Evolutionary conservation across 1,284 basidiomycete species (phyloP).

Genomic region (Pulveroboletus sp.): DNA sequence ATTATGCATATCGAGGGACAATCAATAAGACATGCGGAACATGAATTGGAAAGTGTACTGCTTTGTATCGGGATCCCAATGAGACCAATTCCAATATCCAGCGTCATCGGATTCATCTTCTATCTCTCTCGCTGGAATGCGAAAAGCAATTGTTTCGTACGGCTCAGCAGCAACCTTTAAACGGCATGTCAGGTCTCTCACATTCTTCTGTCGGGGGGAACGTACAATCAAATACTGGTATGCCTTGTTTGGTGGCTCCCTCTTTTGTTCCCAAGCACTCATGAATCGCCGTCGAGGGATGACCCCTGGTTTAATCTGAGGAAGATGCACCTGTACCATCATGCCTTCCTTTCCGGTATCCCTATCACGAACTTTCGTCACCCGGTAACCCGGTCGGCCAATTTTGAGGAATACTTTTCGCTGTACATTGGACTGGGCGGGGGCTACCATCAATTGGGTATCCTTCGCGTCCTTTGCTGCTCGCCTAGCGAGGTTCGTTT

Average conservation of each 20-base stretch:
- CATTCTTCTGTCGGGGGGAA: conserved; percentile 24
- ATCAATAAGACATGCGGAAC: conserved; percentile 62
- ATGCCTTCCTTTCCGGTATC: conserved; percentile 86
- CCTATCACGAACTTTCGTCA: conserved; percentile 84
- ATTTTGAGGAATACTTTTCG: conserved; percentile 98
- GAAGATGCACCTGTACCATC: conserved; percentile 95
- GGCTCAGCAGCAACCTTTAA: conserved; percentile 94
- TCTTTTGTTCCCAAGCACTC: conserved; percentile 97
- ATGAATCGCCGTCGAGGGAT: conserved; percentile 91
- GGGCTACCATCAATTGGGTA: conserved; percentile 81
- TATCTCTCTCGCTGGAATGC: conserved; percentile 96
- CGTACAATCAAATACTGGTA: conserved; percentile 96
- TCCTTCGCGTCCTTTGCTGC: conserved; percentile 96
- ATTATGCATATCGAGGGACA: conserved; percentile 27
- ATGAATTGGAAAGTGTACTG: conserved; percentile 95
- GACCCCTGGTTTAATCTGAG: conserved; percentile 89
- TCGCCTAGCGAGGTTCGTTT: conserved; percentile 95
- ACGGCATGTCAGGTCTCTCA: conserved; percentile 10
- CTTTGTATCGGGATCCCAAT: conserved; percentile 96
- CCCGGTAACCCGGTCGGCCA: conserved; percentile 91
- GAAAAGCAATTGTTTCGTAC: conserved; percentile 98
- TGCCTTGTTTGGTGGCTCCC: conserved; percentile 92
- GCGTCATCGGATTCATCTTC: conserved; percentile 91
- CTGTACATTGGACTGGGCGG: conserved; percentile 73
- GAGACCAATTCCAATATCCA: conserved; percentile 92